Base-by-base conservation (phyloP, 2,329 filamentous ascomycete species). In the Penicillium rolfsii region DNA sequence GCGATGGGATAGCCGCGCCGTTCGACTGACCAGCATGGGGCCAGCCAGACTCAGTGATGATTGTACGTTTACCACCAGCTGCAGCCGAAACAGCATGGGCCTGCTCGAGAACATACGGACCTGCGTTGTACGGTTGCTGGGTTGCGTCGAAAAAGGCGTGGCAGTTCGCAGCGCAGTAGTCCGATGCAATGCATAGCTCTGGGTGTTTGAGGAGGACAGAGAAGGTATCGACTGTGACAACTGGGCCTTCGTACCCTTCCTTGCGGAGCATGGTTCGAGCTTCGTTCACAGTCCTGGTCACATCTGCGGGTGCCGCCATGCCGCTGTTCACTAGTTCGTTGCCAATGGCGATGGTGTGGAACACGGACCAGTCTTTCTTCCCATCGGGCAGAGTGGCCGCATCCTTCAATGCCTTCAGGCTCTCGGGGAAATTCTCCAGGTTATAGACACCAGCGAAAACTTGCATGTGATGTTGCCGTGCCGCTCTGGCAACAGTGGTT, bases 41-140 rank as follows among this genome's bases (percentile, higher is more conserved):
- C 92, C 92, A 97, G 54, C 93, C 93, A 3, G 89, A 89, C 80
- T 96, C 93, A 1, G 91, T 92, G 67, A 96, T 87, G 40, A 94
- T 81, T 35, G 90, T 83, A 49, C 83, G 82, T 76, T 91, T 89
- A 26, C 78, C 77, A 55, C 83, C 85, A 3, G 79, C 80, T 3
- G 71, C 69, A 6, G 75, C 67, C 19, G 78, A 78, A 60, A 88
- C 79, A 6, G 68, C 73, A 30, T 79, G 71, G 6, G 80, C 83
- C 64, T 88, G 86, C 28, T 81, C 79, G 41, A 81, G 75, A 41
- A 93, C 84, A 75, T 91, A 96, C 0, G 74, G 67, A 3, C 92
- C 92, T 2, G 91, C 87, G 35, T 85, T 76, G 0, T 79, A 76
- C 0, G 91, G 84, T 1, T 76, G 74, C 28, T 85, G 84, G 50